Evolutionary conservation across 1,139 yeast species (phyloP).

Genomic region (Hansenula anomala): DNA sequence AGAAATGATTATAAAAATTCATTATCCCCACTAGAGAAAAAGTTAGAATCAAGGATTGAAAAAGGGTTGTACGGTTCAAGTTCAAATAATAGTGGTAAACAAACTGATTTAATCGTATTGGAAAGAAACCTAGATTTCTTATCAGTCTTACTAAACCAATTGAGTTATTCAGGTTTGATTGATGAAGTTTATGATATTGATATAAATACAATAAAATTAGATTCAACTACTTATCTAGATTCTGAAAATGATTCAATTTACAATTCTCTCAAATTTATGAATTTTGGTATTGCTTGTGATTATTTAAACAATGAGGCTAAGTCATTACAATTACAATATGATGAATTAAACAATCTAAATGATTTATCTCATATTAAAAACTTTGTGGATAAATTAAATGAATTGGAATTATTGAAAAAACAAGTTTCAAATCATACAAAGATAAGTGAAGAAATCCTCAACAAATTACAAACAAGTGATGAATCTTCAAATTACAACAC

Average conservation of each 20-base stretch:
- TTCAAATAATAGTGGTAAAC: conserved; percentile 25
- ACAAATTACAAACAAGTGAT: conserved; percentile 40
- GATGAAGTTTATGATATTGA: conserved; percentile 63
- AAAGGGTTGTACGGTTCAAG: conserved; percentile 19
- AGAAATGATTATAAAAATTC: conserved; percentile 24
- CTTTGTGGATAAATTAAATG: conserved; percentile 68
- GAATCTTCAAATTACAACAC: conserved; percentile 40
- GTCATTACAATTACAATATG: conserved; percentile 64
- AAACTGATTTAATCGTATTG: conserved; percentile 60
- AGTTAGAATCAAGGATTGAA: conserved; percentile 16
- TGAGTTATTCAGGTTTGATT: conserved; percentile 77
- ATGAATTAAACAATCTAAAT: conserved; percentile 32
- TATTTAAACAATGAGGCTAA: conserved; percentile 67
- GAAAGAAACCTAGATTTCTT: conserved; percentile 75
- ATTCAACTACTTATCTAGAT: conserved; percentile 21
- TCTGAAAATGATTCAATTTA: conserved; percentile 9
- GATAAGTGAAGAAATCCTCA: conserved; percentile 65
- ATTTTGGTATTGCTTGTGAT: conserved; percentile 79
- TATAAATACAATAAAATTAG: conserved; percentile 40
- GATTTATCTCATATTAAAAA: conserved; percentile 64
- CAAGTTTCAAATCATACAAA: conserved; percentile 70
- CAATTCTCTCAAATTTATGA: conserved; percentile 39
- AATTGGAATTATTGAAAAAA: conserved; percentile 63
- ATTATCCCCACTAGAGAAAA: conserved; percentile 24
- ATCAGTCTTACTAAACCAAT: conserved; percentile 68